These are phyloP conservation scores for Chloris gayana DNA, from an alignment of 176 grass and related monocot species.

Conservation along the genomic window DNA sequence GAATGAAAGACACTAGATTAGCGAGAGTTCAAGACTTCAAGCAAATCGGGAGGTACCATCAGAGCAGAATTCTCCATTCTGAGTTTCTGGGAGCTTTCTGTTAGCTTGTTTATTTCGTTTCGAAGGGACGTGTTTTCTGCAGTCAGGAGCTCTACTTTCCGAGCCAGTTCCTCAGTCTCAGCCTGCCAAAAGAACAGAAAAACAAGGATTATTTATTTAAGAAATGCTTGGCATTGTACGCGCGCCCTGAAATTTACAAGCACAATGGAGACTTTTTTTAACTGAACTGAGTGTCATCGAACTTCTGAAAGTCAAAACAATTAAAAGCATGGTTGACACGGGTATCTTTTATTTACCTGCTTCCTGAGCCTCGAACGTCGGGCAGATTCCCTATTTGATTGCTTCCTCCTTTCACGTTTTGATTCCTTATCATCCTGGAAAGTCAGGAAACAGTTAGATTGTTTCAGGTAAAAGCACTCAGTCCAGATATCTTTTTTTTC, in stretches of 20 bases:
- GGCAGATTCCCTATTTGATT: conserved; percentile 87
- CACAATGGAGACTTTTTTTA: neutral
- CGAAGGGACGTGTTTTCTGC: conserved; percentile 64
- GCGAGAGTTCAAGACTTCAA: neutral
- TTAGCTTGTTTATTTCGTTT: conserved; percentile 68
- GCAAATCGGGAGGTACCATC: conserved; percentile 46
- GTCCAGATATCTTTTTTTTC: neutral
- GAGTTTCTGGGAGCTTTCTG: conserved; percentile 59
- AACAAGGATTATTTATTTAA: neutral
- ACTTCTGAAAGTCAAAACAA: conserved; percentile 17
- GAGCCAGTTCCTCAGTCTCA: conserved; percentile 71
- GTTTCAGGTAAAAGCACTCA: neutral
- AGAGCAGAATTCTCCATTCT: conserved; percentile 68
- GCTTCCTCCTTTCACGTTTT: conserved; percentile 73
- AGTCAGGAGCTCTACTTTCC: conserved; percentile 56
- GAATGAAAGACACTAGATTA: neutral
- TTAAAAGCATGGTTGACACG: neutral
- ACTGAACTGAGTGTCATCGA: neutral
- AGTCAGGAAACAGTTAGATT: conserved; percentile 31
- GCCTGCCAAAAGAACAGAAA: conserved; percentile 49
- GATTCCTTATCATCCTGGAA: conserved; percentile 67
- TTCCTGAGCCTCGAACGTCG: conserved; percentile 87
- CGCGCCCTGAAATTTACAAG: neutral
- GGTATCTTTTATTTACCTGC: conserved; percentile 53
- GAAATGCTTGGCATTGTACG: neutral